Conservation (phyloP, 495 filamentous ascomycete species). For the Talaromyces thailandensis region DNA sequence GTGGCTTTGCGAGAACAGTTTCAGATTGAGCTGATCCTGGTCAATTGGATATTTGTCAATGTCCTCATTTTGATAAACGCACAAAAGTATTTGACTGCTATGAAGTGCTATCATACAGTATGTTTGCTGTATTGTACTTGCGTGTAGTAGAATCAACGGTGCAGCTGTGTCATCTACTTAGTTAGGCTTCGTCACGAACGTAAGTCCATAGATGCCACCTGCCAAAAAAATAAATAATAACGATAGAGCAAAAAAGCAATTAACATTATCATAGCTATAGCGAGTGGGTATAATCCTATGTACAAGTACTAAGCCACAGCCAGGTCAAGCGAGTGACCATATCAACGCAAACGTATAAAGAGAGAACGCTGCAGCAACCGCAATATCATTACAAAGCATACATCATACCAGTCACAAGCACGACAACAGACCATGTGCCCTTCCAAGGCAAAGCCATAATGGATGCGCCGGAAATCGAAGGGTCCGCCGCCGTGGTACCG, state of each 20-base stretch:
- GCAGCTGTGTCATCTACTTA: neutral
- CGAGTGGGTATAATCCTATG: conserved; percentile 1
- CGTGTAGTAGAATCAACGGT: neutral
- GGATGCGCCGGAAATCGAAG: conserved; percentile 9
- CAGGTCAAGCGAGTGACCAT: neutral
- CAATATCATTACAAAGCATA: neutral
- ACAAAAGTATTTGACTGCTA: too few relatives aligned
- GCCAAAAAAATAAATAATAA: too few relatives aligned
- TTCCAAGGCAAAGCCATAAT: neutral
- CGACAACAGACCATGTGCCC: conserved; percentile 32
- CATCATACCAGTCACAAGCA: conserved; percentile 12
- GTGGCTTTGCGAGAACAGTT: neutral
- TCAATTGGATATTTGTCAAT: neutral
- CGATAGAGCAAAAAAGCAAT: conserved; percentile 14
- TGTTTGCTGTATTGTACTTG: neutral
- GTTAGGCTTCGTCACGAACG: neutral
- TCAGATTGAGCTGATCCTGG: neutral
- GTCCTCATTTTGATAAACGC: too few relatives aligned
- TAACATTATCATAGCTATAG: conserved; percentile 23
- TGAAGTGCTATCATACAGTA: neutral
- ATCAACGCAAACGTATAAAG: neutral
- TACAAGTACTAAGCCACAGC: neutral
- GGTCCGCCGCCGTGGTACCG: conserved; percentile 61
- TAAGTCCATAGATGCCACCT: neutral
- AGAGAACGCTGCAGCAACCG: neutral